Evolutionary conservation across 2,329 filamentous ascomycete species (phyloP), one percentile per base, ranked within the genome.

Genomic region (Alternaria gaisen): DNA sequence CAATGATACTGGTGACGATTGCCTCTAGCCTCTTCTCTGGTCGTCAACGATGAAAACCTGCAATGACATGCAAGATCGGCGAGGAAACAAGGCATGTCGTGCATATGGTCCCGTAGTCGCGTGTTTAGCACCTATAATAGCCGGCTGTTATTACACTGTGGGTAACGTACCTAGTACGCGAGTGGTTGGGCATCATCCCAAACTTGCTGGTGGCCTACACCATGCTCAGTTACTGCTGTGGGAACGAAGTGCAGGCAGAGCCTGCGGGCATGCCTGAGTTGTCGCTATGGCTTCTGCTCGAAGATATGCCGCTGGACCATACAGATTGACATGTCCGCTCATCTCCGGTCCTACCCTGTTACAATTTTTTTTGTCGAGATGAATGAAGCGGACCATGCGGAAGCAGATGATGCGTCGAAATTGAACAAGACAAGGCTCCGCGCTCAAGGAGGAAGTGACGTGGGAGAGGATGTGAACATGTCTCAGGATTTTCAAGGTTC

Each of bases 61-160:
- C 26, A 28, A 48, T 24, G 43, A 30, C 12, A 34, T 22, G 38
- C 22, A 44, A 28, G 24, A 60, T 51, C 32, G 9, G 40, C 18
- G 44, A 42, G 40, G 42, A 60, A 60, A 41, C 57, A 56, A 32
- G 57, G 32, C 32, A 26, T 44, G 46, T 38, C 41, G 53, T 56
- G 52, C 18, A 56, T 52, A 34, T 56, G n/a, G 57, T 26, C n/a
- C 53, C n/a, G 46, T 48, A 56, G 38, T 32, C 26, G 46, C 46
- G 32, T 28, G 46, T 16, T 38, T 42, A 38, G 24, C 41, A 26
- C 16, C 30, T 57, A 60, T 57, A 60, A 44, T 28, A 58, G 53
- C 38, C 53, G 53, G 40, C 30, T 63, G 60, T 52, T 63, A 60
- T 63, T 56, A 60, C 57, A 55, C 32, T 51, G 26, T 26, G 41